These are phyloP conservation scores for Scheffersomyces lignicola DNA, from an alignment of 1,139 yeast genomes.

Conservation along the genomic window DNA sequence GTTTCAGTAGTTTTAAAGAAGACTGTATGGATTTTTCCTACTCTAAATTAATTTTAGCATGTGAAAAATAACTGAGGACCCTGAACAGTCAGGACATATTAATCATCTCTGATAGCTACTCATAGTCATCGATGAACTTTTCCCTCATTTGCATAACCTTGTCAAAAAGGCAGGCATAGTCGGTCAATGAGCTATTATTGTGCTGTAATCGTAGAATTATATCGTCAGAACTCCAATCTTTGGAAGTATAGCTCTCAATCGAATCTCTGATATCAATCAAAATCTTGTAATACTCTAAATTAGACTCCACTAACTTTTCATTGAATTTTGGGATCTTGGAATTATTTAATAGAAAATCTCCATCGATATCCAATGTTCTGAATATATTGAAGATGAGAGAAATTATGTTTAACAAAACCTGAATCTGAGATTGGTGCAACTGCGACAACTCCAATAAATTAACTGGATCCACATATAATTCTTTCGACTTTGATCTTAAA, in stretches of 20 bases:
- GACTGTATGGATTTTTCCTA: too few species aligned
- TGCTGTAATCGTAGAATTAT: conserved; percentile 35
- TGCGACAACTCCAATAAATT: conserved; percentile 37
- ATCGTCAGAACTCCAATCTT: conserved; percentile 44
- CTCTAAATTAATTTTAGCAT: too few species aligned
- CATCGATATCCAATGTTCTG: conserved; percentile 30
- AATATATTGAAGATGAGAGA: conserved; percentile 31
- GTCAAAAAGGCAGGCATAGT: conserved; percentile 79
- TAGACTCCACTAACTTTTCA: conserved; percentile 23
- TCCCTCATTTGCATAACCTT: conserved; percentile 30
- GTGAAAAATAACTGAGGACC: too few species aligned
- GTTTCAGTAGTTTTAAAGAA: too few species aligned
- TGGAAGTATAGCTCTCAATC: conserved; percentile 33
- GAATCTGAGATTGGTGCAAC: conserved; percentile 19
- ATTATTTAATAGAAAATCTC: conserved; percentile 39
- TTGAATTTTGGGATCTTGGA: conserved; percentile 44
- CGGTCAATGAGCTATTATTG: conserved; percentile 49
- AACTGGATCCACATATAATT: conserved; percentile 36
- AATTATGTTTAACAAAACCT: conserved; percentile 29
- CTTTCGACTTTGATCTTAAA: conserved; percentile 42
- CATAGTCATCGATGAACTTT: conserved; percentile 28
- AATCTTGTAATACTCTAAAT: conserved; percentile 21
- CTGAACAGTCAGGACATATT: too few species aligned
- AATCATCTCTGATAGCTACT: too few species aligned
- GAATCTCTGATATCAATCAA: conserved; percentile 24